Base-by-base conservation (phyloP, 2,329 filamentous ascomycete species). In the Furcasterigmium sp. region DNA sequence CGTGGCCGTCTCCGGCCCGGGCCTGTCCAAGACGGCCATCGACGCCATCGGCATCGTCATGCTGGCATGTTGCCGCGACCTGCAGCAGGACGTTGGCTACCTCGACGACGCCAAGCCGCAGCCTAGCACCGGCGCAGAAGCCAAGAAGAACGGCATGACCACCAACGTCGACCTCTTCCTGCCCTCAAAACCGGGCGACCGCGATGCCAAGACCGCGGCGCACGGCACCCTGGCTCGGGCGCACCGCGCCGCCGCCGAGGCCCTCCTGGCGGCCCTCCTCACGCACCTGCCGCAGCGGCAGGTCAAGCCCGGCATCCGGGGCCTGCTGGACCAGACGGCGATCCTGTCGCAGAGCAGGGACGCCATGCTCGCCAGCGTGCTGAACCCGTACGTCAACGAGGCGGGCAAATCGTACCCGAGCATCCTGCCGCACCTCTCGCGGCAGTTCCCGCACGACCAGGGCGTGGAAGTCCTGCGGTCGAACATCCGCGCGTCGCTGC, bases 271-370 rank as follows among this genome's bases (percentile, higher is more conserved):
- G 5, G 54, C 70, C 5, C 62, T 87, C 2, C 70, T 94, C 17
- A 73, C 74, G 15, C 71, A 73, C 45, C 63, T 93, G 3, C 81
- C 84, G 2, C 78, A 85, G 44, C 71, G 80, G 39, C 73, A 80
- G 56, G 65, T 95, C 29, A 77, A 85, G n/a, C 78, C 84, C 8
- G 78, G 85, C 2, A 59, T 88, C 17, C 83, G 91, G 41, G 78
- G 82, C 10, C 79, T 88, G 39, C 73, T 95, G 49, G 89, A 96
- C 56, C 85, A 87, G 50, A 87, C 87, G 3, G 85, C 88, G 17
- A 84, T 95, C 44, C 67, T 95, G 18, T 77, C 73, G 5, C 73
- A 75, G 46, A 75, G 84, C 59, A 82, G 81, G 56, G 72, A 82
- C 25, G 84, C 86, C 34, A 87, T 96, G 76, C 57, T 93, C 10